A percentile compares a stretch with the other conserved stretches of the same genome.
phyloP scores from a whole-genome alignment of 768 basidiomycete genomes.

The Krasilnikovozyma curviuscula region DNA sequence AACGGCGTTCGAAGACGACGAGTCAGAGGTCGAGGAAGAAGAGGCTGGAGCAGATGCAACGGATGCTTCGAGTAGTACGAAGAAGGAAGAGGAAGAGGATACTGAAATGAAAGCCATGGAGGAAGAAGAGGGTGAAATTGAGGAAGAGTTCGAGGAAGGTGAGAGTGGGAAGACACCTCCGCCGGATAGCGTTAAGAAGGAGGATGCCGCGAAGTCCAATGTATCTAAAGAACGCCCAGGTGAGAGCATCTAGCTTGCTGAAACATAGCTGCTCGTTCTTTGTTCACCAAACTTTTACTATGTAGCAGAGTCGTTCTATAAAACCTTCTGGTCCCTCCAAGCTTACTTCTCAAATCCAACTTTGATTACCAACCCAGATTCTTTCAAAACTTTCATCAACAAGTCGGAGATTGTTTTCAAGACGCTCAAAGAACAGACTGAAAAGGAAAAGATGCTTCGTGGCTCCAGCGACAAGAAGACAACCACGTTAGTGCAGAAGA shows the following conservation, averaged over 20 bases:
- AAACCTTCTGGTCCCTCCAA: conserved; percentile 39
- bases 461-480: conserved; percentile 46
- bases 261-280: neutral
- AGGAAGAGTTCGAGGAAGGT: conserved; percentile 1
- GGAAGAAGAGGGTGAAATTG: conserved; percentile 2
- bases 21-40: conserved; percentile 35
- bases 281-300: neutral
- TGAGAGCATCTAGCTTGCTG: neutral
- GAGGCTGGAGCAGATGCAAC: neutral
- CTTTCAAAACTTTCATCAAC: neutral
- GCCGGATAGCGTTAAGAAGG: conserved; percentile 7
- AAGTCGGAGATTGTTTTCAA: conserved; percentile 29
- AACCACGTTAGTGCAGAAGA: conserved; percentile 25
- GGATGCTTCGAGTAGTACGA: too few relatives aligned
- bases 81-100: conserved; percentile 3
- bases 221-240: conserved; percentile 3
- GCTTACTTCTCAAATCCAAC: conserved; percentile 64
- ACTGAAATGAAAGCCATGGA: conserved; percentile 4
- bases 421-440: conserved; percentile 66
- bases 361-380: conserved; percentile 18
- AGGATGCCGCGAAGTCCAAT: conserved; percentile 3
- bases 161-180: too few relatives aligned
- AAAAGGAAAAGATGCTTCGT: conserved; percentile 73
- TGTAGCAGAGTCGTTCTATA: conserved; percentile 17
- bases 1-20: conserved; percentile 26